Base-by-base conservation (phyloP, 306 rosid genomes). In the Ceratonia siliqua region DNA sequence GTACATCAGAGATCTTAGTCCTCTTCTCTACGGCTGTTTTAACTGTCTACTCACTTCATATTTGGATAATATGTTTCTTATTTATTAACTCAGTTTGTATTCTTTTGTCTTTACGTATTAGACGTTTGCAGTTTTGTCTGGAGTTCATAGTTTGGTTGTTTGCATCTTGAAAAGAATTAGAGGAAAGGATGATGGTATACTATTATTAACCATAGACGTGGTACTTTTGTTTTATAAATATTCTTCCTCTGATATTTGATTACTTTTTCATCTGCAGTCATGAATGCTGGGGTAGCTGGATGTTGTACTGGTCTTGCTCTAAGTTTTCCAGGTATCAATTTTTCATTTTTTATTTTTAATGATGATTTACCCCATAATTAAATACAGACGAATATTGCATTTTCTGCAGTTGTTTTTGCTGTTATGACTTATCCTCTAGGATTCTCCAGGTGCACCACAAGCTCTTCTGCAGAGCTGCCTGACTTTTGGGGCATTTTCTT, bases 401-500 rank as follows among this genome's bases (percentile, higher is more conserved):
- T 52, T 48, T 62, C 49, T 70, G 53, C 36, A 4, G 78, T 73
- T 22, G 42, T 27, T 49, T 30, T 68, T 59, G 76, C 76, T 62
- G 28, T 70, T n/a, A 25, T 2, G 70, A 52, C 70, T 76, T 46
- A 66, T 24, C 17, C 13, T 32, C 21, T 24, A 49, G 14, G 55
- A 64, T 73, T 68, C 22, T 81, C 43, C 86, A 95, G 99, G 99
- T 27, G 90, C 98, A 66, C 99, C 99, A 14, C 99, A 90, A 74
- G 92, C 93, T 63, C 98, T 92, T 79, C 77, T 95, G 58, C 99
- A 92, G 88, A 87, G 92, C 75, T 95, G 99, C 39, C 59, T 95
- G 55, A 95, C 98, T 30, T 95, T 95, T 83, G 98, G 99, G 76
- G 98, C 98, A 25, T 92, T 95, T 73, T 95, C 99, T 18, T 95